Evolutionary conservation across 163 green algal species (phyloP).

Genomic region (Picocystis sp.): DNA sequence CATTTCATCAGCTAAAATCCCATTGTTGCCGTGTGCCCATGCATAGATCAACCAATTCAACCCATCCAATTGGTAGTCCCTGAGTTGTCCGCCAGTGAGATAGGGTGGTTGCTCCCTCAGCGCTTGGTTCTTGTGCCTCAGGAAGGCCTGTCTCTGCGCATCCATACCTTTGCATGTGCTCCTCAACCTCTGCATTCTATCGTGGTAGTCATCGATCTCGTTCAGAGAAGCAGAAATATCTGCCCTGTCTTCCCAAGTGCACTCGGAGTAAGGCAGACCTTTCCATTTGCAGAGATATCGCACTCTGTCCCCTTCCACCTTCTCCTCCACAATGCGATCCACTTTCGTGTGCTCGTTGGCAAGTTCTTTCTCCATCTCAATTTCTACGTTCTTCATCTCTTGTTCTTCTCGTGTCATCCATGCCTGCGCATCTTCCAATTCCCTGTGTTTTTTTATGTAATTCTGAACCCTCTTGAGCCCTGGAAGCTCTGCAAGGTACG

Average conservation of each 20-base stretch:
- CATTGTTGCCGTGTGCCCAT: slow-evolving; percentile 38
- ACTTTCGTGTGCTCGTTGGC: slow-evolving; percentile 45
- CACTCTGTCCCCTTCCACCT: slow-evolving; percentile 14
- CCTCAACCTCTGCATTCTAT: slow-evolving; percentile 21
- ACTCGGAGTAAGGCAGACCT: slow-evolving; percentile 64
- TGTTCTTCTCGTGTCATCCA: slow-evolving; percentile 48
- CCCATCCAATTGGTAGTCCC: slow-evolving; percentile 84
- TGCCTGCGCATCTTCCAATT: slow-evolving; percentile 15
- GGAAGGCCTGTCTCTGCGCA: slow-evolving; percentile 34
- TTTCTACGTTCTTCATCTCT: slow-evolving; percentile 70
- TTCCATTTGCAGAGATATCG: slow-evolving; percentile 70
- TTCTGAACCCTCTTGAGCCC: slow-evolving; percentile 86
- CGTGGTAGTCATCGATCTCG: slow-evolving; percentile 21
- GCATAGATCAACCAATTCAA: slow-evolving; percentile 82
- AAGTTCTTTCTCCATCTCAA: slow-evolving; percentile 80
- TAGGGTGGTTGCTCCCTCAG: slow-evolving; percentile 57
- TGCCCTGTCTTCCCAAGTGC: slow-evolving; percentile 52
- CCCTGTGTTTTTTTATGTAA: slow-evolving; percentile 64
- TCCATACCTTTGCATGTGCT: slow-evolving; percentile 30
- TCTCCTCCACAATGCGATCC: slow-evolving; percentile 17
- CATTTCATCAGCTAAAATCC: slow-evolving; percentile 28
- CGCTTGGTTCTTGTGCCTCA: slow-evolving; percentile 22
- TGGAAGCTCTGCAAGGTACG: slow-evolving; percentile 40
- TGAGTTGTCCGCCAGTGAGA: slow-evolving; percentile 50
- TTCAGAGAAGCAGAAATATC: slow-evolving; percentile 27